phyloP scores from a whole-genome alignment of 306 rosid species.

The Acacia melanoxylon region DNA sequence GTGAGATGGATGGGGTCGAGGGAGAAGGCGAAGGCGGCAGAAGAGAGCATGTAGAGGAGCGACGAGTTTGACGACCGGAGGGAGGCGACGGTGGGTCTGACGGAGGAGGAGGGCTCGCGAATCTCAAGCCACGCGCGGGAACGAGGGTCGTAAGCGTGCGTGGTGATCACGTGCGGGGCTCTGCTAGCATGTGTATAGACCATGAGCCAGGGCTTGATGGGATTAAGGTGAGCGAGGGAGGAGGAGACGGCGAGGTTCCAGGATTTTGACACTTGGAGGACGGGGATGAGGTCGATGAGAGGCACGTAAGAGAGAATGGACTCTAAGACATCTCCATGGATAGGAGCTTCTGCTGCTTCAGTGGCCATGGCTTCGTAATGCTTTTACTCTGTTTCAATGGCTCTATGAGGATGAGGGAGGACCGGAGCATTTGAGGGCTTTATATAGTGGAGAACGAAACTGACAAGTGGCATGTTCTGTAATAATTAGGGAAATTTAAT shows the following conservation, averaged over 20 bases:
- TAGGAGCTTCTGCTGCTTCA: slow-evolving; percentile 38
- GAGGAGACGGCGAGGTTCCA: slow-evolving; percentile 67
- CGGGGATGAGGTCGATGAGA: slow-evolving; percentile 52
- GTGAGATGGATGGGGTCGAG: slow-evolving; percentile 52
- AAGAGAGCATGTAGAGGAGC: slow-evolving; percentile 61
- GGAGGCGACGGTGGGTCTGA: slow-evolving; percentile 32
- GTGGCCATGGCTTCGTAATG: neutral
- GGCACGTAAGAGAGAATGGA: slow-evolving; percentile 58
- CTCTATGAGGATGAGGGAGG: neutral
- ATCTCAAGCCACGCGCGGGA: slow-evolving; percentile 62
- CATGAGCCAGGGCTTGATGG: slow-evolving; percentile 72
- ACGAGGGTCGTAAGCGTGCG: slow-evolving; percentile 76
- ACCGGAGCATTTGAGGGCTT: neutral
- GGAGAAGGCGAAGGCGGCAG: slow-evolving; percentile 55
- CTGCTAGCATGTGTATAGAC: slow-evolving; percentile 47
- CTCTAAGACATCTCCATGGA: slow-evolving; percentile 70
- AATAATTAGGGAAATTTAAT: too few relatives aligned
- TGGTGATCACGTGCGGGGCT: slow-evolving; percentile 37
- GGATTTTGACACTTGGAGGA: slow-evolving; percentile 52
- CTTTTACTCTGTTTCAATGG: neutral
- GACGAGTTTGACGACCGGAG: slow-evolving; percentile 70
- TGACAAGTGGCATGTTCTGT: neutral
- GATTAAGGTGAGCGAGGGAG: slow-evolving; percentile 47
- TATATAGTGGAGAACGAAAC: slow-evolving; percentile 17
- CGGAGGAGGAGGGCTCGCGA: slow-evolving; percentile 31